Evolutionary conservation across 208 protist species (phyloP).

Genomic region (Trypanosoma caninum): DNA sequence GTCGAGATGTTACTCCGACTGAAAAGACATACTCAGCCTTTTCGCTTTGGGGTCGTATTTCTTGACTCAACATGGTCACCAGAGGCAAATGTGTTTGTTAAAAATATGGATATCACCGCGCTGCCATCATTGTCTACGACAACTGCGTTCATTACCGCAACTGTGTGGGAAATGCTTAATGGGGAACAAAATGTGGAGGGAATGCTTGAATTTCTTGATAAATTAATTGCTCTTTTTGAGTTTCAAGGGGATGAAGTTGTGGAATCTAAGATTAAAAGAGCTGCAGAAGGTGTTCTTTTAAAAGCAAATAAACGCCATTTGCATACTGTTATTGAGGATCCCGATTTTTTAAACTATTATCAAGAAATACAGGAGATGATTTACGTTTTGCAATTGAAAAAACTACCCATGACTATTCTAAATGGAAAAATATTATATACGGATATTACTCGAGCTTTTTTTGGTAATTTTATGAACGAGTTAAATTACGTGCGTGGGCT

Average conservation of each 20-base stretch:
- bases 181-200: neutral
- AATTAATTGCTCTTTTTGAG: neutral
- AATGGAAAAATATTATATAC: conserved; percentile 38
- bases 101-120: neutral
- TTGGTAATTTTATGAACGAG: conserved; percentile 23
- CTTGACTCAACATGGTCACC: conserved; percentile 27
- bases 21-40: conserved; percentile 19
- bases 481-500: conserved; percentile 24
- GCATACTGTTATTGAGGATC: conserved; percentile 14
- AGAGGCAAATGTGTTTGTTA: neutral
- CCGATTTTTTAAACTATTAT: conserved; percentile 32
- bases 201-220: conserved; percentile 10
- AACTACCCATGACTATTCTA: conserved; percentile 31
- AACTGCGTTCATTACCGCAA: conserved; percentile 16
- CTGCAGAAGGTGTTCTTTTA: neutral
- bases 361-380: conserved; percentile 36
- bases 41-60: conserved; percentile 59
- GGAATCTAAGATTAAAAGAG: neutral
- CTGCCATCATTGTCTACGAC: conserved; percentile 1
- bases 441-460: neutral
- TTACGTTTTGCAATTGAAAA: conserved; percentile 14
- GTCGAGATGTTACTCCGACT: conserved; percentile 20
- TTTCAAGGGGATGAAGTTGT: neutral
- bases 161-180: conserved; percentile 26
- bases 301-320: conserved; percentile 4